Evolutionary conservation across 2,329 filamentous ascomycete species (phyloP), one percentile per base, ranked within the genome.

Genomic region (Sporothrix variecibatus): DNA sequence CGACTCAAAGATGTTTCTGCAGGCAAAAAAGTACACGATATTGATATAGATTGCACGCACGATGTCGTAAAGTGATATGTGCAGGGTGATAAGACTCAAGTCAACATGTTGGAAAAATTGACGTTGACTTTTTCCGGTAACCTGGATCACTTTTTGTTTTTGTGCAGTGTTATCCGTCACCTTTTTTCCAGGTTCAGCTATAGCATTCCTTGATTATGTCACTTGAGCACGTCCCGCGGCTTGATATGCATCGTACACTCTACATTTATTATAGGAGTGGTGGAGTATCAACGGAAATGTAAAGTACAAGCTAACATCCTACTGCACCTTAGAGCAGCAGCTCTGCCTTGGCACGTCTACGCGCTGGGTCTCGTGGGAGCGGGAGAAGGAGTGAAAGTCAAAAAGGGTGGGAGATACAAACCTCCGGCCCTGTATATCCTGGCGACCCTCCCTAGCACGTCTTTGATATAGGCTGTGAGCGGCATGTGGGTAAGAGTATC

Each of bases 71-170:
- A 51, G 65, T 23, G 53, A 60, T 71, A 20, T 46, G 12, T 38
- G 51, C 20, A 28, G 23, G n/a, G n/a, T 20, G 9, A 40, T 56
- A 40, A 43, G 68, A 43, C 58, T 23, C 8, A 11, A 62, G 58
- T 8, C 7, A 53, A 26, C 23, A 40, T 23, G 8, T n/a, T 11
- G 9, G 31, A 40, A 26, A 64, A 72, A 28, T 28, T 26, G 67
- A n/a, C n/a, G 34, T 60, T 23, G 72, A 62, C 38, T 69, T 70
- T 73, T 70, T 73, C 72, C 72, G 72, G 72, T 62, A 73, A 73
- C 72, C 72, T 70, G 72, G 72, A 62, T 73, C 43, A 20, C 11
- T 40, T 9, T 31, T 15, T 43, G 20, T 17, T 49, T 46, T 20
- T 26, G n/a, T 23, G 12, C n/a, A 11, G 40, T 51, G 3, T 43